Conservation (phyloP, 208 protist species). For the Tritrichomonas foetus region DNA sequence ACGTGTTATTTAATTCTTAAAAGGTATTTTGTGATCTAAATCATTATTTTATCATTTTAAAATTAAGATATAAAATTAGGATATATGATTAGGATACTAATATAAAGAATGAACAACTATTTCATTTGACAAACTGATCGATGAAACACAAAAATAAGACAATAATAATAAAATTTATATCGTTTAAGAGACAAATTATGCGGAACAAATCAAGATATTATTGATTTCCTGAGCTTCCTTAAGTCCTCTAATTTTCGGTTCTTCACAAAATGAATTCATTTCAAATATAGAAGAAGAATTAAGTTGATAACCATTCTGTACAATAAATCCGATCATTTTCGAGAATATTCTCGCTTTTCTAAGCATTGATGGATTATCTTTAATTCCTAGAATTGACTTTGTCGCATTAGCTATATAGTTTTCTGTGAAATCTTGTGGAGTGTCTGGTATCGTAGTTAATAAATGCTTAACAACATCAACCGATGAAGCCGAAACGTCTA, state of each 20-base stretch:
- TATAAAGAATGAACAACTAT: too few relatives aligned
- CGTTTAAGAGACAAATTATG: background rate
- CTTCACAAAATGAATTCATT: background rate
- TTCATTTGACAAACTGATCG: too few relatives aligned
- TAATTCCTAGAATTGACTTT: background rate
- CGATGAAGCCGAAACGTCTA: background rate
- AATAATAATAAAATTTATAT: too few relatives aligned
- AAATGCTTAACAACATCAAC: background rate
- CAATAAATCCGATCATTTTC: background rate
- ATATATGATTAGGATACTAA: too few relatives aligned
- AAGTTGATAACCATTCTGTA: background rate
- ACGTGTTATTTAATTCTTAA: too few relatives aligned
- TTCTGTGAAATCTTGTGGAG: background rate
- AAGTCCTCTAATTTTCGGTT: background rate
- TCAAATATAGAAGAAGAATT: background rate
- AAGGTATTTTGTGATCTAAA: too few relatives aligned
- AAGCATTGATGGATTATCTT: constrained; percentile 1
- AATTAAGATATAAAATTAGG: too few relatives aligned
- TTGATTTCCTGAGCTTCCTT: background rate
- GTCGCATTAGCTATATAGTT: background rate
- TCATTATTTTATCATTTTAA: too few relatives aligned
- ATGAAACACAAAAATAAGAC: too few relatives aligned
- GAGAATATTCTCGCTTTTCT: background rate
- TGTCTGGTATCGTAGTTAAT: background rate
- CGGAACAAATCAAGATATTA: background rate